Base-by-base conservation (phyloP, 257 asterid species). In the Eustoma russellianum region DNA sequence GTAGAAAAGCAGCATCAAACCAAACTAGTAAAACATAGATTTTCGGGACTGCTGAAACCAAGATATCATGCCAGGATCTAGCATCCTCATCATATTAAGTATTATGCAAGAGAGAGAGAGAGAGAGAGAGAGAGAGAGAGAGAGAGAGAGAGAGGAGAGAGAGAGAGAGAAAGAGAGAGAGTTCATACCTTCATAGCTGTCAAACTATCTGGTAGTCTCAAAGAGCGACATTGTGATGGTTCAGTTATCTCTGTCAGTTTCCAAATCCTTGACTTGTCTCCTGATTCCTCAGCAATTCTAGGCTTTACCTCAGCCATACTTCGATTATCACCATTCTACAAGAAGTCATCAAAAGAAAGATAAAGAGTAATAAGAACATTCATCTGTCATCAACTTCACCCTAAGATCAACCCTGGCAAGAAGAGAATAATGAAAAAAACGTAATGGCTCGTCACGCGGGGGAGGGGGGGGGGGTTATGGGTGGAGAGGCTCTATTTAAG, bases 231-330 rank as follows among this genome's bases (percentile, higher is more conserved):
- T 46, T 81, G 82, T 55, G 80, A 57, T 51, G 82, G 70, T 58
- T 81, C 82, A 70, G 72, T 75, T 52, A 81, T 71, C 71, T 81
- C 85, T 9, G 76, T 66, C 35, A 76, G 64, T 64, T 77, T 81
- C 88, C 85, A 81, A 19, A 65, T 66, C 66, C 85, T 75, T 57
- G 88, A 70, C 63, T 72, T 77, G 47, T 81, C 85, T 28, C 60
- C 24, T 33, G 88, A 45, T 54, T 81, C 88, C 54, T 81, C 85
- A 18, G 69, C 71, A 53, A 65, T 63, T 66, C 78, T 77, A 54
- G 78, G 78, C 69, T 77, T 81, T 24, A 55, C 62, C 57, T 74
- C 88, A 52, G 33, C 77, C 74, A 80, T 55, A 55, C 65, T 75
- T 35, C 80, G 73, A 62, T 53, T 70, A 55, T 80, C 82, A 3